phyloP scores from a whole-genome alignment of 2,329 filamentous ascomycete species.

The Fusarium sp. region DNA sequence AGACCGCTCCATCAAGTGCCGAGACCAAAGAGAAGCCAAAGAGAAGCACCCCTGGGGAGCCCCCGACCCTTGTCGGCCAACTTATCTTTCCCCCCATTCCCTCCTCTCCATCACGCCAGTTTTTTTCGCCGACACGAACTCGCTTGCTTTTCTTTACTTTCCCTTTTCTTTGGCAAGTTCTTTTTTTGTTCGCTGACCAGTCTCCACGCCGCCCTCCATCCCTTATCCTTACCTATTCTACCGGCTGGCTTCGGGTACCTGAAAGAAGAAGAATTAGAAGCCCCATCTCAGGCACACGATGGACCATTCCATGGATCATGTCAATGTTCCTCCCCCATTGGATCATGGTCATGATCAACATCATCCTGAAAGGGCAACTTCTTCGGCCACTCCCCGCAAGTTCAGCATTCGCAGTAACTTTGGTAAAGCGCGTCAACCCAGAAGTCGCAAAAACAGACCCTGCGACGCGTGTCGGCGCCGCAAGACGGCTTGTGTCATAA shows the following conservation, averaged over 20 bases:
- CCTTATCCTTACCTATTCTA: background rate
- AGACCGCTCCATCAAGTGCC: conserved; percentile 1
- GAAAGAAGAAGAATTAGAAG: background rate
- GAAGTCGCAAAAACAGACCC: conserved; percentile 60
- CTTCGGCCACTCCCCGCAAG: conserved; percentile 47
- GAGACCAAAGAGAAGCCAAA: background rate
- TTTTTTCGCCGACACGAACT: conserved; percentile 38
- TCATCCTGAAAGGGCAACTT: conserved; percentile 18
- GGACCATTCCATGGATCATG: conserved; percentile 13
- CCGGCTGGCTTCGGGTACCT: conserved; percentile 5
- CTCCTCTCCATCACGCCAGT: conserved; percentile 9
- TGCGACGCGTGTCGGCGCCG: conserved; percentile 59
- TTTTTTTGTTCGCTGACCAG: background rate
- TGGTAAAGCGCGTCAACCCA: conserved; percentile 54
- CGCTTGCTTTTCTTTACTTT: conserved; percentile 1
- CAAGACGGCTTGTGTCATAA: conserved; percentile 62
- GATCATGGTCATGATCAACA: background rate
- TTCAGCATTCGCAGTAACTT: conserved; percentile 58
- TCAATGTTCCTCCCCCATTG: background rate
- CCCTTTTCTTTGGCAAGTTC: conserved; percentile 1
- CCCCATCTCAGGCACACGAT: background rate
- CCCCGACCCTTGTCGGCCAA: conserved; percentile 30
- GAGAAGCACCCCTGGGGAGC: background rate
- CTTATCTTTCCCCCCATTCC: conserved; percentile 29
- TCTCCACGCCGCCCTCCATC: background rate